Evolutionary conservation across 495 filamentous ascomycete species (phyloP).

Genomic region (Pyrenula massariospora): DNA sequence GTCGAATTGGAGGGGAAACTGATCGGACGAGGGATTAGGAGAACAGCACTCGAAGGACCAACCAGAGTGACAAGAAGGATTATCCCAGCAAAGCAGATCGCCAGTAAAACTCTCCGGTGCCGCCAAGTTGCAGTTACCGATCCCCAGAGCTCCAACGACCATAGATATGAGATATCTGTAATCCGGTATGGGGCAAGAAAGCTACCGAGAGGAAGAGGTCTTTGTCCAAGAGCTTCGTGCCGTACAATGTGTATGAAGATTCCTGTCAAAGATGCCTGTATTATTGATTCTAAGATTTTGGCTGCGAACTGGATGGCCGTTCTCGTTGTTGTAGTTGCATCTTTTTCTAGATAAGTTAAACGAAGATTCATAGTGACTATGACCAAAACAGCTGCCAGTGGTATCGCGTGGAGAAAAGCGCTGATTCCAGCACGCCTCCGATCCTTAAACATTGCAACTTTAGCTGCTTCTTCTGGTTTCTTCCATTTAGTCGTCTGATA

Average conservation of each 20-base stretch:
- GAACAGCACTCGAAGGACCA: slow-evolving; percentile 13
- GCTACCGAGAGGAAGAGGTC: slow-evolving; percentile 9
- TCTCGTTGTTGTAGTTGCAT: slow-evolving; percentile 1
- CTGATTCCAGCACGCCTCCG: background rate
- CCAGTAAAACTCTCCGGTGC: background rate
- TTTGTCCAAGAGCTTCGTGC: slow-evolving; percentile 3
- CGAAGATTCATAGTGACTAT: background rate
- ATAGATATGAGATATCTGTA: slow-evolving; percentile 11
- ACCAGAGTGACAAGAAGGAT: slow-evolving; percentile 6
- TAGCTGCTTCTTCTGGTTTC: background rate
- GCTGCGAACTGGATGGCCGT: slow-evolving; percentile 10
- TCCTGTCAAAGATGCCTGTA: slow-evolving; percentile 10
- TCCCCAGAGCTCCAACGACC: slow-evolving; percentile 14
- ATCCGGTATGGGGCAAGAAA: slow-evolving; percentile 13
- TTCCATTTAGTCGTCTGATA: background rate
- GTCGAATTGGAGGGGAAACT: background rate
- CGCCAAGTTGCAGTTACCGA: background rate
- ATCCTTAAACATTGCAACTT: background rate
- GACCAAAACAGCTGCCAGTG: background rate
- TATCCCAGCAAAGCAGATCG: background rate
- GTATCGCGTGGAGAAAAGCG: background rate
- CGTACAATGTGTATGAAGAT: slow-evolving; percentile 7
- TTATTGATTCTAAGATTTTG: slow-evolving; percentile 14
- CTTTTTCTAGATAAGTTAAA: background rate
- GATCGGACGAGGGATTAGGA: slow-evolving; percentile 8